These are phyloP conservation scores for Albophoma yamanashiensis DNA, from an alignment of 2,329 filamentous ascomycete species.

Conservation along the genomic window DNA sequence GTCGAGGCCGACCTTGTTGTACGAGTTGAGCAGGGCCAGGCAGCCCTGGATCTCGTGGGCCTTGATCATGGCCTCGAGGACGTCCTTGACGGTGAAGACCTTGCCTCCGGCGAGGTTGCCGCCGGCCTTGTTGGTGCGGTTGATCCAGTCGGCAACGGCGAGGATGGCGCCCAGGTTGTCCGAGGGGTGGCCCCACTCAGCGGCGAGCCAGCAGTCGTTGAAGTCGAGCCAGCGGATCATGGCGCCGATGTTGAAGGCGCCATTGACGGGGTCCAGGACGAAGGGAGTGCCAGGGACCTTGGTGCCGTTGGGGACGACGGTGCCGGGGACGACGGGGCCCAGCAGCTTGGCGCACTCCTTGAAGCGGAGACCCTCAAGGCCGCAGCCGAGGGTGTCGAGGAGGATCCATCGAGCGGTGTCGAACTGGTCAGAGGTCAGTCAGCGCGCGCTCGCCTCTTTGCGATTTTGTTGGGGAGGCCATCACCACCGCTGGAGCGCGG, in stretches of 20 bases:
- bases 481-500: not conserved
- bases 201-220: constrained; percentile 99
- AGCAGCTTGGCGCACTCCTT: constrained; percentile 93
- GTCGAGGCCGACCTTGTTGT: constrained; percentile 96
- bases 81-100: constrained; percentile 78
- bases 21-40: constrained; percentile 93
- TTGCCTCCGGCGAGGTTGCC: constrained; percentile 79
- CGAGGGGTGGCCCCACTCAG: constrained; percentile 97
- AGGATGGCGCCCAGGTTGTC: constrained; percentile 97
- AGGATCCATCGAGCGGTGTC: constrained; percentile 96
- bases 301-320: constrained; percentile 81
- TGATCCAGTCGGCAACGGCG: constrained; percentile 94
- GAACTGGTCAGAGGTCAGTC: constrained; percentile 41
- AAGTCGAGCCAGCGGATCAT: constrained; percentile 99
- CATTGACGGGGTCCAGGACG: constrained; percentile 89
- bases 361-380: constrained; percentile 89
- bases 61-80: constrained; percentile 97
- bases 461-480: not conserved
- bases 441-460: not conserved
- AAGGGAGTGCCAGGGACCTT: constrained; percentile 87
- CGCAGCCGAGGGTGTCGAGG: constrained; percentile 92
- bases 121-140: constrained; percentile 69
- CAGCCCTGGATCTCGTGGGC: constrained; percentile 98
- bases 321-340: constrained; percentile 83
- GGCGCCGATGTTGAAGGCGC: constrained; percentile 96